Percentiles rank a stretch among this genome's conserved stretches.
Evolutionary conservation across 2,329 filamentous ascomycete genomes (phyloP).

Genomic region (Claviceps purpurea): DNA sequence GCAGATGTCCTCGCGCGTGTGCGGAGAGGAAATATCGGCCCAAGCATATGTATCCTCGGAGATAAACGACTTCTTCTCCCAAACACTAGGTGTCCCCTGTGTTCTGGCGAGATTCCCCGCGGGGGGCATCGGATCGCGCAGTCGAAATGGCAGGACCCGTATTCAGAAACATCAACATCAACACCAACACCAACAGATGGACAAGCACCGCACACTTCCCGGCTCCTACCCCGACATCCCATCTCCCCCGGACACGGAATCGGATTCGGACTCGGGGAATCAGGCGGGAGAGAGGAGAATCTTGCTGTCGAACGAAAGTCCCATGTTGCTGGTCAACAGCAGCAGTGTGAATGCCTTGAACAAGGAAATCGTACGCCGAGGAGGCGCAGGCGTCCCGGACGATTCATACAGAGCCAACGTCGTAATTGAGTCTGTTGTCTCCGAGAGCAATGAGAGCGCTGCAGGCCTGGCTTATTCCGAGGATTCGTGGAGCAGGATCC

Average conservation of each 20-base stretch:
- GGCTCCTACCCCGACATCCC: slow-evolving; percentile 41
- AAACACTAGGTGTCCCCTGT: slow-evolving; percentile 64
- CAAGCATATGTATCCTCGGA: slow-evolving; percentile 53
- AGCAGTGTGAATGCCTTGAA: slow-evolving; percentile 73
- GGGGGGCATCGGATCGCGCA: slow-evolving; percentile 42
- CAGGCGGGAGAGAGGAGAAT: slow-evolving; percentile 37
- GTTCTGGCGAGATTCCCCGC: slow-evolving; percentile 73
- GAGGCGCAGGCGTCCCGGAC: slow-evolving; percentile 51
- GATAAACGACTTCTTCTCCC: slow-evolving; percentile 67
- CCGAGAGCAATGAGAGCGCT: slow-evolving; percentile 11
- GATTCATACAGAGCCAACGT: slow-evolving; percentile 85
- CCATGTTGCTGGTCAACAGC: slow-evolving; percentile 71
- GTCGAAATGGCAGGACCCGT: slow-evolving; percentile 59
- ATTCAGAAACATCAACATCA: slow-evolving; percentile 48
- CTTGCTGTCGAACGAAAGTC: slow-evolving; percentile 82
- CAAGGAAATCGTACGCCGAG: slow-evolving; percentile 48
- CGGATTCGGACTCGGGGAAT: slow-evolving; percentile 32
- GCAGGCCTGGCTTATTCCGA: slow-evolving; percentile 55
- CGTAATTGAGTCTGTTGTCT: slow-evolving; percentile 41
- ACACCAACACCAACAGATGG: slow-evolving; percentile 32
- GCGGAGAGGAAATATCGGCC: slow-evolving; percentile 63
- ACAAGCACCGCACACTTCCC: slow-evolving; percentile 24
- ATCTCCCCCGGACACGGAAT: slow-evolving; percentile 45
- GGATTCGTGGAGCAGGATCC: slow-evolving; percentile 60
- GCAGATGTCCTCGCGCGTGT: slow-evolving; percentile 52